Evolutionary conservation across 345 rosid species (phyloP), one percentile per base, ranked within the genome.

Genomic region (Eucalyptus cloeziana): DNA sequence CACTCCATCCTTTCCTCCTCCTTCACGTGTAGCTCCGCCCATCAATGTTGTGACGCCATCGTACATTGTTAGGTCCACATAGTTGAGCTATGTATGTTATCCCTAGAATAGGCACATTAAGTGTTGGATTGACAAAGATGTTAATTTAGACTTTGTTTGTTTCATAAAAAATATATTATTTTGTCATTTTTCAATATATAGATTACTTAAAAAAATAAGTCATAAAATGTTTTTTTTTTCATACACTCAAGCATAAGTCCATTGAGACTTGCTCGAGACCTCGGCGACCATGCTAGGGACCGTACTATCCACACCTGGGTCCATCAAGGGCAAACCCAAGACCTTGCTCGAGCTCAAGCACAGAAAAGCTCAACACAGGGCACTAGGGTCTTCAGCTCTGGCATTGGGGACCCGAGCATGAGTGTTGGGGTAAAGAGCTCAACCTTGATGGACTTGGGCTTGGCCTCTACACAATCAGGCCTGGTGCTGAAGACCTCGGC

Each of bases 221-320:
- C 58, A 52, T 52, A 52, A 52, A 52, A 52, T 3, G 7, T 17
- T 40, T 40, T 40, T 7, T 7, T 21, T 19, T 52, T 52, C 21
- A 52, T 27, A 14, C 31, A 60, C 6, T 7, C 31, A 5, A 60
- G n/a, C 64, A 11, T 25, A 1, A 27, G 9, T 58, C 64, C n/a
- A 58, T 25, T 10, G 64, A 58, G n/a, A 2, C 64, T 1, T 25
- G 6, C 14, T 11, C 0, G n/a, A 58, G n/a, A 58, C 25, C n/a
- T 58, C 6, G 3, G 7, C 14, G 11, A 5, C 13, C 1, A 2
- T 58, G 64, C n/a, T 58, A 2, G 30, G n/a, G 64, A 25, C 14
- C n/a, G 2, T 25, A 2, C 3, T 12, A 7, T 58, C 13, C 3
- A 27, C n/a, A 12, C n/a, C 14, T 10, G 1, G n/a, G 14, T 58